Percentiles rank a stretch among this genome's conserved stretches.
Evolutionary conservation across 1,284 basidiomycete species (phyloP).

Genomic region (Leccinum pachyderme): DNA sequence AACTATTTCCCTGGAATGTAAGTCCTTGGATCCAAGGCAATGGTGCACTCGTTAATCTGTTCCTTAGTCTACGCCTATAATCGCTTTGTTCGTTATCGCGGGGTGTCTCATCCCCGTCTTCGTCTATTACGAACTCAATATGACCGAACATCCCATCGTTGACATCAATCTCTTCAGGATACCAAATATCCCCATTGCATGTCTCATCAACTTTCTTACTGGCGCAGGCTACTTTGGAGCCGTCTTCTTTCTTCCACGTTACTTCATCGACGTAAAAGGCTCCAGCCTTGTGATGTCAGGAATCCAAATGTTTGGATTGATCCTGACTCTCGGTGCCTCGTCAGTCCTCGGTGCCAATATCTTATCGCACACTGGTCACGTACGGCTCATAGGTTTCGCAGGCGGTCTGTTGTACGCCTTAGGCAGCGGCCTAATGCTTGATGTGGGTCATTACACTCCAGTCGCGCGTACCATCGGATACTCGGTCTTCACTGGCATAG

Average conservation of each 20-base stretch:
- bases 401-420: conserved; percentile 33
- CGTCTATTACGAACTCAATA: conserved; percentile 34
- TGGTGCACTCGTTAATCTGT: conserved; percentile 7
- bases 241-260: conserved; percentile 37
- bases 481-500: conserved; percentile 31
- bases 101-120: conserved; percentile 32
- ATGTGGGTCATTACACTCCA: conserved; percentile 30
- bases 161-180: conserved; percentile 33
- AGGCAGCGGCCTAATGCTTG: conserved; percentile 31
- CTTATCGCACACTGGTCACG: conserved; percentile 29
- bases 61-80: conserved; percentile 30
- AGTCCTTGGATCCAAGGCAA: conserved; percentile 7
- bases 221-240: conserved; percentile 36
- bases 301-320: conserved; percentile 34
- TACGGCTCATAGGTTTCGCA: conserved; percentile 29
- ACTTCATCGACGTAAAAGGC: conserved; percentile 37
- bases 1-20: conserved; percentile 35
- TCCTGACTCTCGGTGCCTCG: conserved; percentile 31
- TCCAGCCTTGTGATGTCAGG: conserved; percentile 31
- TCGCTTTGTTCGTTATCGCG: conserved; percentile 28
- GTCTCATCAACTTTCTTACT: conserved; percentile 37
- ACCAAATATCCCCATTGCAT: conserved; percentile 34
- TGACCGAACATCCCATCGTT: conserved; percentile 33
- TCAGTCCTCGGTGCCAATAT: conserved; percentile 35
- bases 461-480: conserved; percentile 29